Evolutionary conservation across 1,284 basidiomycete species (phyloP).

Genomic region (Termitomyces sp.): DNA sequence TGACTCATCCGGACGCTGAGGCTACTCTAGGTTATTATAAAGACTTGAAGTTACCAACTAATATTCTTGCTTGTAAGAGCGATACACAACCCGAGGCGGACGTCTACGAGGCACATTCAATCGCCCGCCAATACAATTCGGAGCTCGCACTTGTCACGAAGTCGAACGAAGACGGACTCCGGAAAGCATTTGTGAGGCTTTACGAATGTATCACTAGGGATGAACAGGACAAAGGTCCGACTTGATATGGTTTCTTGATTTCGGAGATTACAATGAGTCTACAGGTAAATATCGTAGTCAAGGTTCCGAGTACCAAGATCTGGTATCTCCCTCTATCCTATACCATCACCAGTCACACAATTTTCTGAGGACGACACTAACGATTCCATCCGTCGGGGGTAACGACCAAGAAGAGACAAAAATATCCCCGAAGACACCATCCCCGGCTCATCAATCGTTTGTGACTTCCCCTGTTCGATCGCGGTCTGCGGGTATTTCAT

Average conservation of each 20-base stretch:
- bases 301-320: conserved; percentile 51
- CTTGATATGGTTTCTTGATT: conserved; percentile 26
- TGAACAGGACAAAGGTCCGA: conserved; percentile 29
- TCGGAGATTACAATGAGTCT: conserved; percentile 7
- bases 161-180: conserved; percentile 49
- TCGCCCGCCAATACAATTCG: conserved; percentile 52
- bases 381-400: conserved; percentile 38
- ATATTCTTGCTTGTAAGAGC: conserved; percentile 73
- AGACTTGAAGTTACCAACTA: conserved; percentile 49
- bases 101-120: conserved; percentile 42
- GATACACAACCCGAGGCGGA: conserved; percentile 57
- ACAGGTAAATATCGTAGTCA: conserved; percentile 28
- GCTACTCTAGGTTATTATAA: conserved; percentile 45
- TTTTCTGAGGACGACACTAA: conserved; percentile 43
- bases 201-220: conserved; percentile 53
- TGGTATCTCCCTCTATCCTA: conserved; percentile 62
- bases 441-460: conserved; percentile 27
- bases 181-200: conserved; percentile 61
- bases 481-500: conserved; percentile 51
- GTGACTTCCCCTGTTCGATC: conserved; percentile 44
- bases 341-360: conserved; percentile 50
- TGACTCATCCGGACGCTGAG: conserved; percentile 7
- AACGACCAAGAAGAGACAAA: conserved; percentile 10
- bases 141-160: conserved; percentile 66
- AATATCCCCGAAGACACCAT: conserved; percentile 18